phyloP scores from a whole-genome alignment of 148 eudicot species.

The Linanthus parryae region DNA sequence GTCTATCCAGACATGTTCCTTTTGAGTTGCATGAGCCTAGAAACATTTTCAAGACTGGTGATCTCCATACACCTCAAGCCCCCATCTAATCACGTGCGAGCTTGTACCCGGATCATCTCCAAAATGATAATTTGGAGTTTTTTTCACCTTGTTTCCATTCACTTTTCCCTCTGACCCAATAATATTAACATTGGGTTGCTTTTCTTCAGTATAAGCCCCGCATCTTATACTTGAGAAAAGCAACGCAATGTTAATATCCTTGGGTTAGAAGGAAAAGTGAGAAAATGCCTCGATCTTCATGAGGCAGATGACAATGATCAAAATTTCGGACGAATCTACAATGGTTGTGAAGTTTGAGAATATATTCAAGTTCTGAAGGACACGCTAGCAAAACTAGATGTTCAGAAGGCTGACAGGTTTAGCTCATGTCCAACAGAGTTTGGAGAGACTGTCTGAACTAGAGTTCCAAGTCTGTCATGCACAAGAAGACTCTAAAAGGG shows the following conservation, averaged over 20 bases:
- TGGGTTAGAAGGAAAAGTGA: not conserved
- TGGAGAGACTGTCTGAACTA: not conserved
- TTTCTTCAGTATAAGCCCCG: no score
- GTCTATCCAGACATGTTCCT: no score
- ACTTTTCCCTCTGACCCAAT: no score
- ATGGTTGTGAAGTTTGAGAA: not conserved
- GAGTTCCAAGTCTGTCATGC: slow-evolving; percentile 27
- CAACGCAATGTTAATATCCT: not conserved
- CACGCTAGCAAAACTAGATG: not conserved
- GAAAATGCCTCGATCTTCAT: slow-evolving; percentile 5
- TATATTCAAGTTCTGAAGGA: not conserved
- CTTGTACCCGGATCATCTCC: no score
- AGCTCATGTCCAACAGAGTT: not conserved
- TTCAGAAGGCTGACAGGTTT: not conserved
- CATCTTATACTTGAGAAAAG: slow-evolving; percentile 27
- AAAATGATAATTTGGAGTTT: no score
- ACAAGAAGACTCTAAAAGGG: not conserved
- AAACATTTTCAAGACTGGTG: no score
- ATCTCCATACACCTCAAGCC: no score
- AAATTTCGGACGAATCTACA: not conserved
- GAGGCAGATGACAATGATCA: not conserved
- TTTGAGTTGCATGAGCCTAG: no score
- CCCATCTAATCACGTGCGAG: no score
- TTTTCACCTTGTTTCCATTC: slow-evolving; percentile 27
- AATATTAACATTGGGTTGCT: no score